phyloP scores from a whole-genome alignment of 2,329 filamentous ascomycete genomes.

The Ophiostoma sp. region DNA sequence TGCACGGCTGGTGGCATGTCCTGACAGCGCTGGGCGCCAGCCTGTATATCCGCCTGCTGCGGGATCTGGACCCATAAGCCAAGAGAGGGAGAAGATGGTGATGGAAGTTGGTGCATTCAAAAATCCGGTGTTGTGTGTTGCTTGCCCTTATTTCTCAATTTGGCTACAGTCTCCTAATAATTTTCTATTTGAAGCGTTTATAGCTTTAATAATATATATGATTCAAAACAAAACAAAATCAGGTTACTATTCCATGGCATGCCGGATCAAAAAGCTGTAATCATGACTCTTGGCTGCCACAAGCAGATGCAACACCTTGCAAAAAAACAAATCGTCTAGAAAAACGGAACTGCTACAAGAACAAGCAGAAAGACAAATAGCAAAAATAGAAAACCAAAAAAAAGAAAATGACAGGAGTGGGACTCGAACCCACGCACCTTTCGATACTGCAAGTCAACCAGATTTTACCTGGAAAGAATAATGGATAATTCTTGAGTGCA shows the following conservation, averaged over 20 bases:
- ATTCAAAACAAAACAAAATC: no score
- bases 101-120: not conserved
- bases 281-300: no score
- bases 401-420: conserved; percentile 27
- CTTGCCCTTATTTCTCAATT: not conserved
- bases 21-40: conserved; percentile 56
- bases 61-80: conserved; percentile 15
- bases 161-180: not conserved
- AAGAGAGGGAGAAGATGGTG: not conserved
- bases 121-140: not conserved
- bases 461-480: conserved; percentile 23
- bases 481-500: conserved; percentile 23
- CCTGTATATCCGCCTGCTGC: conserved; percentile 23
- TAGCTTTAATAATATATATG: not conserved
- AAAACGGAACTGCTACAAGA: no score
- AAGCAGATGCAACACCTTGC: no score
- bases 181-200: not conserved
- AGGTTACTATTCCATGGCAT: no score
- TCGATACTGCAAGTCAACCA: conserved; percentile 29
- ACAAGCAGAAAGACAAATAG: not conserved
- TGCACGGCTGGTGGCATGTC: conserved; percentile 67
- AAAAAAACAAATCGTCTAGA: no score
- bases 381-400: not conserved
- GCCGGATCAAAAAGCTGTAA: no score
- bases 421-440: conserved; percentile 30